phyloP scores from a whole-genome alignment of 2,329 filamentous ascomycete genomes.

The Hymenoscyphus scutula region DNA sequence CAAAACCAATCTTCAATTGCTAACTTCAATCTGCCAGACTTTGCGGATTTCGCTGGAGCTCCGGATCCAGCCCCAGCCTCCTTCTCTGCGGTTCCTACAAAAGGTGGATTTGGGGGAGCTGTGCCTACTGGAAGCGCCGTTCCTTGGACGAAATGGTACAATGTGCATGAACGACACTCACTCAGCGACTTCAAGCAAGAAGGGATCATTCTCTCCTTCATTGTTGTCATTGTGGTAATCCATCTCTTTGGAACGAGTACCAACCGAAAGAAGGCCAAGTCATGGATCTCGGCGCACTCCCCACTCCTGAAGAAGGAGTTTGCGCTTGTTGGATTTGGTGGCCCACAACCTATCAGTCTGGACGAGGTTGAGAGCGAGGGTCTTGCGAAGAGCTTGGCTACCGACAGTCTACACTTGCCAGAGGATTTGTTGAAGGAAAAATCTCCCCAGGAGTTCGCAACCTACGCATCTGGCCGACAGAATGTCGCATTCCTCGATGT shows the following conservation, averaged over 20 bases:
- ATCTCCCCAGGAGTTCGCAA: slow-evolving; percentile 78
- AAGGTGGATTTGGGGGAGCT: slow-evolving; percentile 44
- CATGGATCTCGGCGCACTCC: slow-evolving; percentile 76
- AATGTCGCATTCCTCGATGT: slow-evolving; percentile 91
- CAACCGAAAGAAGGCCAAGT: slow-evolving; percentile 77
- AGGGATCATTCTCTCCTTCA: slow-evolving; percentile 73
- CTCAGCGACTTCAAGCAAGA: slow-evolving; percentile 84
- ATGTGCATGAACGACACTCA: slow-evolving; percentile 86
- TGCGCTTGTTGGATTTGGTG: slow-evolving; percentile 77
- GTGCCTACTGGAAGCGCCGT: slow-evolving; percentile 48
- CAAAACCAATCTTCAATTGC: slow-evolving; percentile 17
- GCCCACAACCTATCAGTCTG: slow-evolving; percentile 45
- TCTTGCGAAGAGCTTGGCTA: slow-evolving; percentile 39
- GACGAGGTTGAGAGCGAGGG: slow-evolving; percentile 46
- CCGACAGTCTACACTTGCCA: slow-evolving; percentile 41
- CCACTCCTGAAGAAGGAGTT: slow-evolving; percentile 77
- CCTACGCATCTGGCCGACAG: slow-evolving; percentile 87
- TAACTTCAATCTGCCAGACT: slow-evolving; percentile 58
- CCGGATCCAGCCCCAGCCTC: slow-evolving; percentile 61
- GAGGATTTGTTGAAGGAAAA: slow-evolving; percentile 76
- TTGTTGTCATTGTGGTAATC: slow-evolving; percentile 70
- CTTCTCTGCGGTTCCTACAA: slow-evolving; percentile 43
- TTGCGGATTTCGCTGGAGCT: slow-evolving; percentile 86
- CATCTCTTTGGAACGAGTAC: slow-evolving; percentile 77
- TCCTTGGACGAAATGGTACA: slow-evolving; percentile 95